Percentiles rank a stretch among this genome's conserved stretches.
phyloP scores from a whole-genome alignment of 1,139 yeast species.

The Sugiyamaella sp. region DNA sequence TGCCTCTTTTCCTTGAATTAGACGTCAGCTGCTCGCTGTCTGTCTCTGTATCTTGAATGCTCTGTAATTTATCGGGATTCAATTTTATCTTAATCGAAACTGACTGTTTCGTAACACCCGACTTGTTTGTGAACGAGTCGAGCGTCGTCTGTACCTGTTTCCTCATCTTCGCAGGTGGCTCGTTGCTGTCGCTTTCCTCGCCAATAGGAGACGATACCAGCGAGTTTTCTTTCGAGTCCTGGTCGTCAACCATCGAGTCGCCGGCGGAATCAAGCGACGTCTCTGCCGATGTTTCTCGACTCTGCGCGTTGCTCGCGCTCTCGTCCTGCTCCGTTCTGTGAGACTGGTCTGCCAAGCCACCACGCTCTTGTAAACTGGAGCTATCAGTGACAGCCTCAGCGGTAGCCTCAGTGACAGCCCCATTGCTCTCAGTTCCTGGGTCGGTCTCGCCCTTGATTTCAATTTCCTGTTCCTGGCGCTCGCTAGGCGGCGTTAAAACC shows the following conservation, averaged over 20 bases:
- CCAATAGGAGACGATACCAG: background rate
- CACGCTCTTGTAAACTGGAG: too few species aligned
- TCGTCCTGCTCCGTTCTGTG: too few species aligned
- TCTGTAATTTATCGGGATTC: constrained; percentile 7
- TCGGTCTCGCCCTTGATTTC: too few species aligned
- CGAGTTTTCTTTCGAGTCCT: background rate
- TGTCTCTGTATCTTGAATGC: background rate
- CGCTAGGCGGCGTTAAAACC: too few species aligned
- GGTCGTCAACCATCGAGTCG: background rate
- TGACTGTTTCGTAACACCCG: constrained; percentile 6
- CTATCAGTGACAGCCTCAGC: too few species aligned
- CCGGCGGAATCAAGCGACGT: background rate
- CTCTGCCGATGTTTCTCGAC: background rate
- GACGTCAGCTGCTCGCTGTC: constrained; percentile 35
- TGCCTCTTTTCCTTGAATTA: constrained; percentile 25
- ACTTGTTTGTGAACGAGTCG: constrained; percentile 12
- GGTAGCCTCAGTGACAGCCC: too few species aligned
- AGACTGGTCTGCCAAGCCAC: too few species aligned
- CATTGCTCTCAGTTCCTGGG: too few species aligned
- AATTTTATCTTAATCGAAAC: constrained; percentile 9
- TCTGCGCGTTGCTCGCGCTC: background rate
- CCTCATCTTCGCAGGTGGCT: background rate
- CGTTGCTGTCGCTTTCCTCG: background rate
- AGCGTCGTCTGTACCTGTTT: constrained; percentile 15
- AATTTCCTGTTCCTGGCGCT: too few species aligned